Evolutionary conservation across 352 stramenopile genomes (phyloP), one percentile per base, ranked within the genome.

Genomic region (Salisapilia sapeloensis): DNA sequence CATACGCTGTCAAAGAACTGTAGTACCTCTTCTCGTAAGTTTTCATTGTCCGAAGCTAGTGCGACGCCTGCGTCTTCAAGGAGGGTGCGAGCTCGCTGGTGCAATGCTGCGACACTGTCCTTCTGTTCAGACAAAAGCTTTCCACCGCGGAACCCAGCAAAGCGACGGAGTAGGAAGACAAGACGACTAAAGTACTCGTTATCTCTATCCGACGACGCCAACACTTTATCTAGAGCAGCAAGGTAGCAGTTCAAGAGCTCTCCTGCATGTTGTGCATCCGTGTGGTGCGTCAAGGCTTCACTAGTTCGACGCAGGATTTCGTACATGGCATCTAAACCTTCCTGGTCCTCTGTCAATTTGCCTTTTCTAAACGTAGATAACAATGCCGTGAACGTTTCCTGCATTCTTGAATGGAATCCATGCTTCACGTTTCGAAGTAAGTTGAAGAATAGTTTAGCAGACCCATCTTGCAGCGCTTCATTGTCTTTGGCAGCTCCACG

Each of bases 321-420:
- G 39, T 62, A 82, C 11, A 85, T 40, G 11, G 61, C 36, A 7
- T 45, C 23, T 25, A 60, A 53, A 7, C 62, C 31, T 9, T 38
- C 26, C 3, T 43, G 34, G 13, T 48, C 40, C 5, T 50, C 40
- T 19, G 44, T 26, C 24, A 13, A 6, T 10, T 19, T 23, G 6
- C 23, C 39, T 11, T 54, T 28, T 12, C 69, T 48, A 38, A 92
- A 89, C 4, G 74, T 57, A 2, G 60, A 51, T 2, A 92, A 52
- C 26, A 92, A 36, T 16, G 78, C 70, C 4, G 77, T 38, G 25
- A 89, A 55, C 21, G 90, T 60, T 14, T 87, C 71, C 16, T 53
- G 46, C 75, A 85, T 89, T 15, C 77, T 56, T 28, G 75, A 90
- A 49, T 92, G 75, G 48, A 92, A 90, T 1, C 74, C 63, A 38